phyloP scores from a whole-genome alignment of 306 rosid genomes.

The Rubus idaeus region DNA sequence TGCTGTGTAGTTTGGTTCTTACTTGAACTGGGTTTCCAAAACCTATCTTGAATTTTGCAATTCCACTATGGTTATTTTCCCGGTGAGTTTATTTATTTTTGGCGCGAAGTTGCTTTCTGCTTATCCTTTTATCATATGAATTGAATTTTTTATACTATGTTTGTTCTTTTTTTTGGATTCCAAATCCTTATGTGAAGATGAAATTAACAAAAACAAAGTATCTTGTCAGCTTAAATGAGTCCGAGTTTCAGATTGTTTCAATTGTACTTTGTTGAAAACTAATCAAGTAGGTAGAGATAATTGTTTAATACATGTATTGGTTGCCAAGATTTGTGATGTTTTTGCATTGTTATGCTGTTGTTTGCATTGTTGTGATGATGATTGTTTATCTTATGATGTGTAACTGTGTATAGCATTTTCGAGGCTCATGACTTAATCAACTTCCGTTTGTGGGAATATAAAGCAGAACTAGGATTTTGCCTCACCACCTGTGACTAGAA shows the following conservation, averaged over 20 bases:
- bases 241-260: not conserved
- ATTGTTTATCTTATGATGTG: not conserved
- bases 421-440: not conserved
- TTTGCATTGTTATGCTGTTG: not conserved
- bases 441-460: constrained; percentile 4
- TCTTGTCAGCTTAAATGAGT: not conserved
- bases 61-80: not conserved
- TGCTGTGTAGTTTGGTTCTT: not conserved
- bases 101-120: not conserved
- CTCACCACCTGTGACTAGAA: not conserved
- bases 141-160: not conserved
- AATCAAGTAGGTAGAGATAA: not conserved
- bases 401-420: not conserved
- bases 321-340: not conserved
- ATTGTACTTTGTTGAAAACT: not conserved
- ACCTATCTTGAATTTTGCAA: not conserved
- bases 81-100: not conserved
- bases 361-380: not conserved
- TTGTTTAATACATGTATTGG: not conserved
- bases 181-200: not conserved
- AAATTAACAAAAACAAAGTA: not conserved
- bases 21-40: not conserved
- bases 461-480: constrained; percentile 15
- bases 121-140: not conserved
- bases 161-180: not conserved